Percentiles rank a stretch among this genome's conserved stretches.
These are phyloP conservation scores for Barnettozyma sucrosica DNA, from an alignment of 805 yeast genomes.

Conservation along the genomic window DNA sequence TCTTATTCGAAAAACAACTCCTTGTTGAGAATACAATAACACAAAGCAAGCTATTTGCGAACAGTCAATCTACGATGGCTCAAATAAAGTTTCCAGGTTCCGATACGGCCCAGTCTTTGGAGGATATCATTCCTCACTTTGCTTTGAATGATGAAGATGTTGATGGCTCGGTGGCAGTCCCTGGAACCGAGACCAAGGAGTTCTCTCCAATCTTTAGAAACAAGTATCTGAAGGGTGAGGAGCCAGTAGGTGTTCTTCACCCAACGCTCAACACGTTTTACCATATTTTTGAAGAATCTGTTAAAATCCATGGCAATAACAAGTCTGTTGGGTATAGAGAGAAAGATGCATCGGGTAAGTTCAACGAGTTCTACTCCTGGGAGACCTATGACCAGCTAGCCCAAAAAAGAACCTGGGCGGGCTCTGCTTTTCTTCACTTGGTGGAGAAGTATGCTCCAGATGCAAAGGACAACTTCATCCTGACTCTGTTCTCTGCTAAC, in stretches of 20 bases:
- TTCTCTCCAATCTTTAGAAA: slow-evolving; percentile 50
- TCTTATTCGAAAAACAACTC: background rate
- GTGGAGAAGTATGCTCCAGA: slow-evolving; percentile 34
- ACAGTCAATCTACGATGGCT: slow-evolving; percentile 4
- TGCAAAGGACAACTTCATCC: slow-evolving; percentile 39
- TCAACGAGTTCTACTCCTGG: slow-evolving; percentile 38
- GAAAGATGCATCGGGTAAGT: slow-evolving; percentile 28
- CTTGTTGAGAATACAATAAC: background rate
- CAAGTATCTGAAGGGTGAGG: slow-evolving; percentile 25
- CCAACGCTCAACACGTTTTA: slow-evolving; percentile 40
- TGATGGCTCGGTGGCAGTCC: slow-evolving; percentile 20
- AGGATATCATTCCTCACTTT: slow-evolving; percentile 17
- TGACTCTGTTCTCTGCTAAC: slow-evolving; percentile 52
- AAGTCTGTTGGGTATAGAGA: slow-evolving; percentile 44
- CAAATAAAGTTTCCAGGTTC: slow-evolving; percentile 5
- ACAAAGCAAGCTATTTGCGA: background rate
- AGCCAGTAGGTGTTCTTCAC: slow-evolving; percentile 34
- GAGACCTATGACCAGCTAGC: slow-evolving; percentile 39
- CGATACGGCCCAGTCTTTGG: slow-evolving; percentile 2
- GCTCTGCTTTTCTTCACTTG: slow-evolving; percentile 47
- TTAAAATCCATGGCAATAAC: slow-evolving; percentile 29
- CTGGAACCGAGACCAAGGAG: slow-evolving; percentile 31
- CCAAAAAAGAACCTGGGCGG: slow-evolving; percentile 40
- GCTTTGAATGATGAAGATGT: slow-evolving; percentile 16
- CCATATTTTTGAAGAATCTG: slow-evolving; percentile 39